A percentile compares a stretch with the other conserved stretches of the same genome.
Conservation (phyloP, 139 green algal genomes). For the Chlorella sp. region DNA sequence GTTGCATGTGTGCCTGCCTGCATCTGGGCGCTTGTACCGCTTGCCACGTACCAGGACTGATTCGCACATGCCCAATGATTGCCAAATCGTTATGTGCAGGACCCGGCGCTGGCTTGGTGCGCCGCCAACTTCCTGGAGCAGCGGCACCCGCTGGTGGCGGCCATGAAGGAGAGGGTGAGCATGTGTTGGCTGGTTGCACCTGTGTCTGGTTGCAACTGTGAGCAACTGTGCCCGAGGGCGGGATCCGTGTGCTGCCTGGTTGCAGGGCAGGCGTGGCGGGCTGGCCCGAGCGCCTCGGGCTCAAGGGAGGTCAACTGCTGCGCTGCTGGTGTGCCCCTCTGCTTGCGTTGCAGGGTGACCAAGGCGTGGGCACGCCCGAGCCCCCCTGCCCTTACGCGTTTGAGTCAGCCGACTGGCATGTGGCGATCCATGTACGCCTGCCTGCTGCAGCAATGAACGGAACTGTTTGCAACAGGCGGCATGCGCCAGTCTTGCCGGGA, state of each 20-base stretch:
- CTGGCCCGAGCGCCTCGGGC: neutral
- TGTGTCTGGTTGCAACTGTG: no score
- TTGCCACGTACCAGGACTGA: no score
- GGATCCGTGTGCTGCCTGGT: no score
- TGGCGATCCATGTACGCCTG: neutral
- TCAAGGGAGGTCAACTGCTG: neutral
- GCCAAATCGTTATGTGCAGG: neutral
- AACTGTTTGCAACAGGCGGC: no score
- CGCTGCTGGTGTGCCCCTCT: neutral
- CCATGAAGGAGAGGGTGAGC: neutral
- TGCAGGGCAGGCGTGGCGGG: neutral
- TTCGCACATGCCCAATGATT: no score
- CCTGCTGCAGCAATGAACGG: no score
- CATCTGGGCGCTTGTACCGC: no score
- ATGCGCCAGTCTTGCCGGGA: neutral
- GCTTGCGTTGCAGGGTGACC: neutral
- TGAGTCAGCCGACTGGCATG: neutral
- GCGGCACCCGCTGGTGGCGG: neutral
- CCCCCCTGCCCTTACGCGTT: neutral
- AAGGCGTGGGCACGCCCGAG: neutral
- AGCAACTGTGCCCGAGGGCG: no score
- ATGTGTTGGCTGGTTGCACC: neutral
- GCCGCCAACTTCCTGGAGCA: neutral
- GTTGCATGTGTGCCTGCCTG: no score
- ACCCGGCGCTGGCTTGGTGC: neutral